These are phyloP conservation scores for Pyrenula massariospora DNA, from an alignment of 495 filamentous ascomycete species.

Conservation along the genomic window DNA sequence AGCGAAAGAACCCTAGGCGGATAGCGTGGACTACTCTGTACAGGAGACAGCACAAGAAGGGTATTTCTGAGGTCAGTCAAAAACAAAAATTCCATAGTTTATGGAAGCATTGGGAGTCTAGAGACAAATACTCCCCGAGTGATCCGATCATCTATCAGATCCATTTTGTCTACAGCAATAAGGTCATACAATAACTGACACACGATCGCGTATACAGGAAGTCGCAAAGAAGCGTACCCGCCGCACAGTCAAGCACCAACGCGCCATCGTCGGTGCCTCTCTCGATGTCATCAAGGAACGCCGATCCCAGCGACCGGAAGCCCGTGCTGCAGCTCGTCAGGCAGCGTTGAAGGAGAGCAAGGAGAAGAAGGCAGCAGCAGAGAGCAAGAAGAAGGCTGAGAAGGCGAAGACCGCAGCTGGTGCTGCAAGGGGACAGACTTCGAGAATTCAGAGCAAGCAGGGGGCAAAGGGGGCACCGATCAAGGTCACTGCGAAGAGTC, in stretches of 20 bases:
- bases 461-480: slow-evolving; percentile 79
- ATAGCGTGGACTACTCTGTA: slow-evolving; percentile 98
- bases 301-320: slow-evolving; percentile 84
- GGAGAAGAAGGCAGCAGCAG: slow-evolving; percentile 83
- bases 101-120: neutral
- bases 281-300: slow-evolving; percentile 99
- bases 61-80: slow-evolving; percentile 93
- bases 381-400: slow-evolving; percentile 93
- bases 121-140: neutral
- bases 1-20: slow-evolving; percentile 99
- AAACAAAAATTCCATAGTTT: neutral
- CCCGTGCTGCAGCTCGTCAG: slow-evolving; percentile 79
- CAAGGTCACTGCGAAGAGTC: slow-evolving; percentile 79
- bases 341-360: slow-evolving; percentile 91
- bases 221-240: slow-evolving; percentile 98
- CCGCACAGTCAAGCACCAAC: slow-evolving; percentile 96
- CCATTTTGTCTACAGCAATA: neutral
- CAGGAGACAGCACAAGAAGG: slow-evolving; percentile 98
- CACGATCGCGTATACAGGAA: slow-evolving; percentile 53
- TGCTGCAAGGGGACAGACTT: slow-evolving; percentile 60
- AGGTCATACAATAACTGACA: neutral
- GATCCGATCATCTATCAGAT: too few species aligned
- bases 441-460: slow-evolving; percentile 87
- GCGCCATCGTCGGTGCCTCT: slow-evolving; percentile 96
- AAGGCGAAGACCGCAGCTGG: slow-evolving; percentile 87